Evolutionary conservation across 2,329 filamentous ascomycete genomes (phyloP).

Genomic region (Colletotrichum sp.): DNA sequence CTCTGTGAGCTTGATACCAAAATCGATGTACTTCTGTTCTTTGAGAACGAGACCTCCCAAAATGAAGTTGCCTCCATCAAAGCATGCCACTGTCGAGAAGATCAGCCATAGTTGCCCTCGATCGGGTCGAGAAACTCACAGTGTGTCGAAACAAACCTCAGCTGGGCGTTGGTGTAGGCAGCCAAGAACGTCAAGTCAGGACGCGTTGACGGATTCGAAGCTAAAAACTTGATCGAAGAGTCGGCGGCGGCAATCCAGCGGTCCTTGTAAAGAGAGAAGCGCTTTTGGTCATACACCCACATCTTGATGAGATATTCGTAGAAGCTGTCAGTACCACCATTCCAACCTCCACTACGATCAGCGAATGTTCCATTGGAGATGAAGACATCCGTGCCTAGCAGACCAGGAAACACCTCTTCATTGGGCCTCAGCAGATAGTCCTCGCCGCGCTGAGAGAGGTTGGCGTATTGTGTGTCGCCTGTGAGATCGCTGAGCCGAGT

Average conservation of each 20-base stretch:
- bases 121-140: slow-evolving; percentile 38
- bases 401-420: slow-evolving; percentile 76
- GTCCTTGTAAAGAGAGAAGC: slow-evolving; percentile 71
- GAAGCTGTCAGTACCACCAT: slow-evolving; percentile 78
- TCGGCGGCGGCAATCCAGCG: slow-evolving; percentile 79
- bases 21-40: slow-evolving; percentile 70
- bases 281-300: slow-evolving; percentile 76
- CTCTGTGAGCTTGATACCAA: slow-evolving; percentile 74
- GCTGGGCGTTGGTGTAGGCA: slow-evolving; percentile 53
- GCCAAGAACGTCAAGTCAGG: slow-evolving; percentile 75
- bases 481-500: slow-evolving; percentile 79
- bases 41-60: slow-evolving; percentile 76
- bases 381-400: slow-evolving; percentile 73
- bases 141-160: slow-evolving; percentile 53
- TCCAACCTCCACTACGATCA: slow-evolving; percentile 76
- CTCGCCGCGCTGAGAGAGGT: slow-evolving; percentile 71
- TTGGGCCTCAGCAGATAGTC: slow-evolving; percentile 71
- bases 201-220: slow-evolving; percentile 65
- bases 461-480: slow-evolving; percentile 68
- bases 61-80: slow-evolving; percentile 85
- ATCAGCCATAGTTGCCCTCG: slow-evolving; percentile 24
- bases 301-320: slow-evolving; percentile 95
- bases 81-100: slow-evolving; percentile 71
- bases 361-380: slow-evolving; percentile 70
- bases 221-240: slow-evolving; percentile 75